A percentile compares a stretch with the other conserved stretches of the same genome.
phyloP scores from a whole-genome alignment of 108 stramenopile genomes.

The Aurantiochytrium sp. region DNA sequence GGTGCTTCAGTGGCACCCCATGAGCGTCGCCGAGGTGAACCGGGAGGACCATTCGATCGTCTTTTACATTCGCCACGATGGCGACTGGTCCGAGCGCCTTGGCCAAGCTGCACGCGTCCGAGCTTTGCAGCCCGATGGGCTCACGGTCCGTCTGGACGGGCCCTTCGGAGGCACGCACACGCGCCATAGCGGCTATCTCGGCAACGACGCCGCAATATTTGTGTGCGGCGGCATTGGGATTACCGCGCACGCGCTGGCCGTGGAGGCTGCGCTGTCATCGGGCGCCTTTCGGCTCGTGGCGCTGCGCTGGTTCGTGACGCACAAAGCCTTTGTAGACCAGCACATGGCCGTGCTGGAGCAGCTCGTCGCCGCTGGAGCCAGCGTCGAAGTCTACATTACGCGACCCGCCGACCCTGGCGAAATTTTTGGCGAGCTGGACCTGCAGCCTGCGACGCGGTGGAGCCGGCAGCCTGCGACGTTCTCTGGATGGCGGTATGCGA shows the following conservation, averaged over 20 bases:
- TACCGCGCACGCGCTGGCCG: background rate
- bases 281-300: background rate
- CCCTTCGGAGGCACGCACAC: conserved; percentile 6
- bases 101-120: background rate
- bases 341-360: background rate
- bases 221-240: conserved; percentile 5
- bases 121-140: background rate
- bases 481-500: no score
- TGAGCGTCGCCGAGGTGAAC: background rate
- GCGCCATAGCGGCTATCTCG: background rate
- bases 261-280: background rate
- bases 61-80: conserved; percentile 1
- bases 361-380: background rate
- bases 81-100: background rate
- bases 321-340: background rate
- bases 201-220: background rate
- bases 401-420: background rate
- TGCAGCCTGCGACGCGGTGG: background rate
- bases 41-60: background rate
- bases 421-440: background rate
- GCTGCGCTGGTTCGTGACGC: background rate
- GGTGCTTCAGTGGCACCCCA: conserved; percentile 24
- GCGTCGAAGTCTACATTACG: background rate
- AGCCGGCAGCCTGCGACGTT: no score
- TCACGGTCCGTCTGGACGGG: conserved; percentile 6